Conservation (phyloP, 495 filamentous ascomycete species). For the Xylaria venustula region DNA sequence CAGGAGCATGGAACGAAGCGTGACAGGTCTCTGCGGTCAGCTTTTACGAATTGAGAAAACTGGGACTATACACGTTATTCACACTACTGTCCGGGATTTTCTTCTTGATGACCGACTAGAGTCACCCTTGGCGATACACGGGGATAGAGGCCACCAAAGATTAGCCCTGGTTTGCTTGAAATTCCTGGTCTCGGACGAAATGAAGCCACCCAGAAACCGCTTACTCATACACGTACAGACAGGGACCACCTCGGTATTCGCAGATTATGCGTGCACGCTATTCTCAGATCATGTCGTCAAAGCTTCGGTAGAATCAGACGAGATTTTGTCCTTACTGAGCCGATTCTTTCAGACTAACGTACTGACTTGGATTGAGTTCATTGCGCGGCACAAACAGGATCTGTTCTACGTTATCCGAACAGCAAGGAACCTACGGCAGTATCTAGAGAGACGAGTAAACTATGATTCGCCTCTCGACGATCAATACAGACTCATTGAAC, state of each 20-base stretch:
- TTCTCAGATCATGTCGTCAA: neutral
- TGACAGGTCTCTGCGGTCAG: conserved; percentile 3
- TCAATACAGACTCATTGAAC: neutral
- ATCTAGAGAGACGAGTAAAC: neutral
- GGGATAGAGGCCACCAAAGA: neutral
- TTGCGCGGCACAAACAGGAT: neutral
- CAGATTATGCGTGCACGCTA: neutral
- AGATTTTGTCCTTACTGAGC: conserved; percentile 2
- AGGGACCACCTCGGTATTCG: neutral
- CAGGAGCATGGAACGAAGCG: conserved; percentile 6
- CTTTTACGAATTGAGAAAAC: neutral
- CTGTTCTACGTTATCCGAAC: neutral
- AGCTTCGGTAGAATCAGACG: neutral
- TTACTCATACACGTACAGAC: neutral
- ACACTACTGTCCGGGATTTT: neutral
- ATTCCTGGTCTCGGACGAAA: neutral
- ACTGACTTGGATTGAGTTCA: neutral
- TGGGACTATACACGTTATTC: neutral
- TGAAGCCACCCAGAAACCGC: neutral
- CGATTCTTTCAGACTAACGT: conserved; percentile 5
- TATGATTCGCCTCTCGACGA: neutral
- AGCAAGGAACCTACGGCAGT: neutral
- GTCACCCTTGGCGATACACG: neutral
- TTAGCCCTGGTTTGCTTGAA: conserved; percentile 3
- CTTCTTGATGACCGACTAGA: neutral